phyloP scores from a whole-genome alignment of 208 protist species.

The Novymonas esmeraldas region DNA sequence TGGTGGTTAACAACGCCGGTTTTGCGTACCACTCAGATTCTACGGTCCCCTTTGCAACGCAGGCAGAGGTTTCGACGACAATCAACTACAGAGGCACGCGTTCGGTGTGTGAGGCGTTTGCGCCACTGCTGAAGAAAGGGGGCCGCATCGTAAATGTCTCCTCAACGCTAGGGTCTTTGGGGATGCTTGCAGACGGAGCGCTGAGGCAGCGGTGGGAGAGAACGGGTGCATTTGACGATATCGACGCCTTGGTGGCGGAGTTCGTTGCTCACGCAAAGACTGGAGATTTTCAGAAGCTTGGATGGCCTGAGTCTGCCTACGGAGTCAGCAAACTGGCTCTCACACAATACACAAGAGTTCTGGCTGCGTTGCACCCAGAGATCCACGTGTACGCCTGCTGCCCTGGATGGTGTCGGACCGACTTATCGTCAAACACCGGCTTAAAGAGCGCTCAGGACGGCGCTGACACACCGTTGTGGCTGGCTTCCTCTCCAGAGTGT shows the following conservation, averaged over 20 bases:
- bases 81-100: slow-evolving; percentile 40
- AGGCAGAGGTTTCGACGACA: slow-evolving; percentile 28
- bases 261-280: slow-evolving; percentile 27
- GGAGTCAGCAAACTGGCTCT: slow-evolving; percentile 47
- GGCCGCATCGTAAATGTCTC: slow-evolving; percentile 43
- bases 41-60: slow-evolving; percentile 30
- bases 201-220: slow-evolving; percentile 21
- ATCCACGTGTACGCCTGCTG: slow-evolving; percentile 45
- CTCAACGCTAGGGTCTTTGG: slow-evolving; percentile 20
- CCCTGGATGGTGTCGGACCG: slow-evolving; percentile 39
- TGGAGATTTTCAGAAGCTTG: slow-evolving; percentile 23
- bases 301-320: slow-evolving; percentile 42
- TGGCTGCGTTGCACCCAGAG: slow-evolving; percentile 10
- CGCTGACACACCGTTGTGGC: slow-evolving; percentile 39
- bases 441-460: slow-evolving; percentile 30
- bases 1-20: slow-evolving; percentile 50
- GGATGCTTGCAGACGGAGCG: slow-evolving; percentile 14
- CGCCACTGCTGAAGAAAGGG: slow-evolving; percentile 32
- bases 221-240: slow-evolving; percentile 17
- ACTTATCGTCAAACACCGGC: slow-evolving; percentile 25
- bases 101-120: slow-evolving; percentile 29
- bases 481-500: slow-evolving; percentile 24
- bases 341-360: slow-evolving; percentile 31
- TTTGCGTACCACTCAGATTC: slow-evolving; percentile 35
- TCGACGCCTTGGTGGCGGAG: slow-evolving; percentile 32